Conservation (phyloP, 306 rosid species). For the Quercus ilex region DNA sequence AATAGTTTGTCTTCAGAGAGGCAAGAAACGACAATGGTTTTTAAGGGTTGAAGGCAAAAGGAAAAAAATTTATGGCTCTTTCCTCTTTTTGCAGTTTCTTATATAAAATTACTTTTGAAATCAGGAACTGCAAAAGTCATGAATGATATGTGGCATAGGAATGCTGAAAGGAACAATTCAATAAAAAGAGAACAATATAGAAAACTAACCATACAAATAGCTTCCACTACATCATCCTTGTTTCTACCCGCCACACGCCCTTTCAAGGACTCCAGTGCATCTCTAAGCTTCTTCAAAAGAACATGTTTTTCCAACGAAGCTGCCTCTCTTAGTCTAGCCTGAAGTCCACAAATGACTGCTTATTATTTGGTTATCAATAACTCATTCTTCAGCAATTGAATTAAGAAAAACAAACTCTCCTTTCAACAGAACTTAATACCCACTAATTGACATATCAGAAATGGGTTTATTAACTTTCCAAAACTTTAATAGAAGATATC, state of each 20-base stretch:
- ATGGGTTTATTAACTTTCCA: background rate
- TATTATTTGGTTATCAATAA: conserved; percentile 9
- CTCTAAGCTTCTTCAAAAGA: conserved; percentile 88
- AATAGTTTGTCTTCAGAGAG: too few species aligned
- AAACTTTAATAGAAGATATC: background rate
- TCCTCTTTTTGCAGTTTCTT: too few species aligned
- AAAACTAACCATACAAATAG: conserved; percentile 78
- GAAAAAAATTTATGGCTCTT: too few species aligned
- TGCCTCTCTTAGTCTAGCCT: conserved; percentile 91
- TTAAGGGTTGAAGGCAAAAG: too few species aligned
- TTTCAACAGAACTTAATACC: background rate
- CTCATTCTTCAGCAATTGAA: background rate
- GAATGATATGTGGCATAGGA: background rate
- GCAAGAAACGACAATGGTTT: too few species aligned
- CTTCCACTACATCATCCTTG: conserved; percentile 81
- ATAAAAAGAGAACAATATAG: background rate
- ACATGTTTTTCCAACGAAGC: conserved; percentile 90
- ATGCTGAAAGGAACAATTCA: conserved; percentile 1
- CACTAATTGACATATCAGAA: background rate
- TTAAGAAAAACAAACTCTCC: background rate
- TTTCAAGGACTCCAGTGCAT: conserved; percentile 83
- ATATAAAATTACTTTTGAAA: too few species aligned
- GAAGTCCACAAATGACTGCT: conserved; percentile 31
- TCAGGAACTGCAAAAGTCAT: background rate
- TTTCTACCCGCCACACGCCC: conserved; percentile 80